Percentiles rank a stretch among this genome's conserved stretches.
These are phyloP conservation scores for Lachnum nothofagi DNA, from an alignment of 2,329 filamentous ascomycete species.

Conservation along the genomic window DNA sequence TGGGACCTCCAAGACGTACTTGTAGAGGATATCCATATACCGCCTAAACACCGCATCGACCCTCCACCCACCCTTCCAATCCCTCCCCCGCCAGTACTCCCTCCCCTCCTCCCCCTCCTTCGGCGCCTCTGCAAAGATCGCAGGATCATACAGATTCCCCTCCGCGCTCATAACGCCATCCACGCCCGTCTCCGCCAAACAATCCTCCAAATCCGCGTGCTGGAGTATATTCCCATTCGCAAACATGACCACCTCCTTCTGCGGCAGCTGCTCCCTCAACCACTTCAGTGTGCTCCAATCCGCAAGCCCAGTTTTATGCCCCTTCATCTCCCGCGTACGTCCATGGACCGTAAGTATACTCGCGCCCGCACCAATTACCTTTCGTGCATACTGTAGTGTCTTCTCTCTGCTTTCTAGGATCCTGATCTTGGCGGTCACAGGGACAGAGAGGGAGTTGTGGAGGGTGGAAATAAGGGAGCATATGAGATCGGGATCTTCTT, in stretches of 20 bases:
- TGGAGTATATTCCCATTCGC: slow-evolving; percentile 93
- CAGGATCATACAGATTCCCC: slow-evolving; percentile 87
- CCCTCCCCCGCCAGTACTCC: slow-evolving; percentile 79
- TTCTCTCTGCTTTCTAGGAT: slow-evolving; percentile 81
- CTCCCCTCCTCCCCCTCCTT: slow-evolving; percentile 58
- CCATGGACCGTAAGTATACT: slow-evolving; percentile 94
- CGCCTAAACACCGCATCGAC: slow-evolving; percentile 82
- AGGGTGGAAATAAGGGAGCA: slow-evolving; percentile 77
- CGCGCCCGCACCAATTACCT: slow-evolving; percentile 79
- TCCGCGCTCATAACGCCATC: slow-evolving; percentile 96
- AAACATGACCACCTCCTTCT: slow-evolving; percentile 88
- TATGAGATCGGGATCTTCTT: slow-evolving; percentile 85
- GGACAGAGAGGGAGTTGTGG: slow-evolving; percentile 70
- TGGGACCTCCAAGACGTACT: slow-evolving; percentile 62
- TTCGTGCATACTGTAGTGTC: slow-evolving; percentile 83
- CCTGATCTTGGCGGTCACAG: slow-evolving; percentile 91
- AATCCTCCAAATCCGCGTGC: slow-evolving; percentile 69
- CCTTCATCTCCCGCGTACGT: slow-evolving; percentile 83
- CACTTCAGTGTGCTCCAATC: slow-evolving; percentile 86
- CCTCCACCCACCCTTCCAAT: slow-evolving; percentile 78
- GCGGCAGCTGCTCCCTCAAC: slow-evolving; percentile 74
- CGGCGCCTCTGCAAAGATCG: slow-evolving; percentile 71
- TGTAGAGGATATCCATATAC: slow-evolving; percentile 86
- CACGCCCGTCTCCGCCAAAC: slow-evolving; percentile 76
- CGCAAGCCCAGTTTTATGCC: slow-evolving; percentile 86